These are phyloP conservation scores for Epithemia pelagica DNA, from an alignment of 108 stramenopile genomes.

Conservation along the genomic window DNA sequence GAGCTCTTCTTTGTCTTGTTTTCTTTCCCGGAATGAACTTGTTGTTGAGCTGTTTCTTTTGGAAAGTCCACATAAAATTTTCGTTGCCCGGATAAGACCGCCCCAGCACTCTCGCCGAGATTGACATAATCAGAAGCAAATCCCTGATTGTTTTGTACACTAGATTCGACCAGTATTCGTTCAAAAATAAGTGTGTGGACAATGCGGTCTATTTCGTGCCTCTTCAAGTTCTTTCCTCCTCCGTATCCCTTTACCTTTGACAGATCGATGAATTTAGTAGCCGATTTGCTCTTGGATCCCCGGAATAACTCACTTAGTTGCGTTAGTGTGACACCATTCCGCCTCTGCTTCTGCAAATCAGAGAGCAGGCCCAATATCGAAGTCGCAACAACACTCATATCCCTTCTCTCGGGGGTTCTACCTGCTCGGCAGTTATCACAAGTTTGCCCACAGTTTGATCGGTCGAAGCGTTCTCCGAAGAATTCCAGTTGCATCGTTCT, in stretches of 20 bases:
- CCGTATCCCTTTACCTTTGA: conserved; percentile 42
- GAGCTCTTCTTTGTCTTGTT: conserved; percentile 16
- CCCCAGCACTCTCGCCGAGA: conserved; percentile 45
- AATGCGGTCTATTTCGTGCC: conserved; percentile 59
- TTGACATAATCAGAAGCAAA: conserved; percentile 67
- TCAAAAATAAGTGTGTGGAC: conserved; percentile 71
- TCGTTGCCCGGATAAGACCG: conserved; percentile 30
- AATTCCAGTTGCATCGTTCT: conserved; percentile 86
- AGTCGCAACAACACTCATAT: conserved; percentile 54
- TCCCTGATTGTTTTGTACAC: conserved; percentile 41
- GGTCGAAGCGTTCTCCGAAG: conserved; percentile 85
- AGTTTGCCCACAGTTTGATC: conserved; percentile 61
- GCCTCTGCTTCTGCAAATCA: conserved; percentile 26
- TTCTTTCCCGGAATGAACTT: conserved; percentile 7
- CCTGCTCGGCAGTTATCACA: conserved; percentile 86
- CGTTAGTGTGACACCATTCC: conserved; percentile 47
- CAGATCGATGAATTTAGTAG: conserved; percentile 43
- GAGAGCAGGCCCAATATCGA: conserved; percentile 47
- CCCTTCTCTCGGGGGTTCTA: conserved; percentile 43
- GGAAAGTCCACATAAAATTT: conserved; percentile 69
- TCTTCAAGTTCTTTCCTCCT: conserved; percentile 54
- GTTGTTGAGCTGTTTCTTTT: conserved; percentile 15
- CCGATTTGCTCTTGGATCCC: conserved; percentile 60
- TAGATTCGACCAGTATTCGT: conserved; percentile 50
- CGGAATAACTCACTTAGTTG: conserved; percentile 71